These are phyloP conservation scores for Neopestalotiopsis clavispora DNA, from an alignment of 2,329 filamentous ascomycete species.

Conservation along the genomic window DNA sequence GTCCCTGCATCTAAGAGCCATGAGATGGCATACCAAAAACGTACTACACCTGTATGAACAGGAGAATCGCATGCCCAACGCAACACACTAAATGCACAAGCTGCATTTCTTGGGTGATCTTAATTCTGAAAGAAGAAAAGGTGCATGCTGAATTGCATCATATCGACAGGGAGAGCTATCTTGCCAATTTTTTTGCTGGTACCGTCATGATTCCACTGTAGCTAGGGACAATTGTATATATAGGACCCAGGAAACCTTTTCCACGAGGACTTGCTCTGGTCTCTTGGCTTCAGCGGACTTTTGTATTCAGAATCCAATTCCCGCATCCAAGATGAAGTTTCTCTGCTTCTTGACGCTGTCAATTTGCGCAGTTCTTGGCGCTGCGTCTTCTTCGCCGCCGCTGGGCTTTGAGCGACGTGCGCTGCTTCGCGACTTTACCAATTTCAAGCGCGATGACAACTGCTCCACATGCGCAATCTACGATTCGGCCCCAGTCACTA, in stretches of 20 bases:
- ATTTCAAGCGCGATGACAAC: neutral
- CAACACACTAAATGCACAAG: neutral
- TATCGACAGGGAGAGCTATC: neutral
- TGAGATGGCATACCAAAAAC: neutral
- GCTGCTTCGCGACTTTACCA: slow-evolving; percentile 19
- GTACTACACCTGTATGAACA: neutral
- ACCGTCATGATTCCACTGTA: neutral
- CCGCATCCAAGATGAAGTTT: neutral
- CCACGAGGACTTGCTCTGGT: too few relatives aligned
- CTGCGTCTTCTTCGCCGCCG: slow-evolving; percentile 13
- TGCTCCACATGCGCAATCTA: slow-evolving; percentile 23
- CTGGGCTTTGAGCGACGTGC: slow-evolving; percentile 19
- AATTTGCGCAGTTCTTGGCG: neutral
- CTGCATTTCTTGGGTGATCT: neutral
- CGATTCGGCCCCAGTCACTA: slow-evolving; percentile 25
- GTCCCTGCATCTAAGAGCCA: neutral
- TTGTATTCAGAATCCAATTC: neutral
- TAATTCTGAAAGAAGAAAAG: neutral
- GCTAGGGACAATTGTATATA: neutral
- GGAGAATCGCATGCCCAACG: neutral
- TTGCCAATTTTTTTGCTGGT: neutral
- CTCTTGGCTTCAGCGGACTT: neutral
- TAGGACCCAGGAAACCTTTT: neutral
- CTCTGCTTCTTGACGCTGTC: neutral
- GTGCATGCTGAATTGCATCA: slow-evolving; percentile 7